A percentile compares a stretch with the other conserved stretches of the same genome.
These are phyloP conservation scores for Aechmea fasciata DNA, from an alignment of 176 grass and related monocot genomes.

Conservation along the genomic window DNA sequence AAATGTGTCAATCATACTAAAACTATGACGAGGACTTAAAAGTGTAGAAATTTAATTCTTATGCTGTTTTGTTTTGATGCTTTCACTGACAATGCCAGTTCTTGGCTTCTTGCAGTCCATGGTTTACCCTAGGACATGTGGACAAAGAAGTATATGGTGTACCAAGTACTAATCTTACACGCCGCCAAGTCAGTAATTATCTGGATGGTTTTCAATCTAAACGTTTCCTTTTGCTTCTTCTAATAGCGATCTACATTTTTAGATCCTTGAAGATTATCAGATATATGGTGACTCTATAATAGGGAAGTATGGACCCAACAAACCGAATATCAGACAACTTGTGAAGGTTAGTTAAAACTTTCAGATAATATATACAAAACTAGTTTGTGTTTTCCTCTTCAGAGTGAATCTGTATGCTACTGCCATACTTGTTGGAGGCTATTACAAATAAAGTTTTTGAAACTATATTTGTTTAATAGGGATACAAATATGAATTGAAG, in stretches of 20 bases:
- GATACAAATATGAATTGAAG: too few species aligned
- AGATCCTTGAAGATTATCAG: slow-evolving; percentile 85
- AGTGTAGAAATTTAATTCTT: not conserved
- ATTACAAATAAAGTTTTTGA: too few species aligned
- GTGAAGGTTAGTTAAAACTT: slow-evolving; percentile 56
- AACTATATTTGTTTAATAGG: too few species aligned
- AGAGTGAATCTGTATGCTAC: not conserved
- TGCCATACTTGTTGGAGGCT: not conserved
- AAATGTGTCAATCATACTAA: not conserved
- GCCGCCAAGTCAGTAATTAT: slow-evolving; percentile 54
- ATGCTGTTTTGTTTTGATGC: not conserved
- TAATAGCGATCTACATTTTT: slow-evolving; percentile 25
- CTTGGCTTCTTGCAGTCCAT: slow-evolving; percentile 72
- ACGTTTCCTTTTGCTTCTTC: slow-evolving; percentile 11
- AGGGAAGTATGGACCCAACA: slow-evolving; percentile 62
- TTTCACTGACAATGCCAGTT: slow-evolving; percentile 8
- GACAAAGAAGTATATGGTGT: slow-evolving; percentile 59
- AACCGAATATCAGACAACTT: slow-evolving; percentile 70
- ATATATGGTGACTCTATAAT: slow-evolving; percentile 81
- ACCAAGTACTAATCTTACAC: slow-evolving; percentile 41
- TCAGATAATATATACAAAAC: not conserved
- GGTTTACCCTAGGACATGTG: slow-evolving; percentile 70
- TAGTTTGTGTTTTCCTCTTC: not conserved
- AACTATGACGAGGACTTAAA: not conserved
- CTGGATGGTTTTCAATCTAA: slow-evolving; percentile 1